These are phyloP conservation scores for Stylosanthes scabra DNA, from an alignment of 331 rosid genomes.

Conservation along the genomic window DNA sequence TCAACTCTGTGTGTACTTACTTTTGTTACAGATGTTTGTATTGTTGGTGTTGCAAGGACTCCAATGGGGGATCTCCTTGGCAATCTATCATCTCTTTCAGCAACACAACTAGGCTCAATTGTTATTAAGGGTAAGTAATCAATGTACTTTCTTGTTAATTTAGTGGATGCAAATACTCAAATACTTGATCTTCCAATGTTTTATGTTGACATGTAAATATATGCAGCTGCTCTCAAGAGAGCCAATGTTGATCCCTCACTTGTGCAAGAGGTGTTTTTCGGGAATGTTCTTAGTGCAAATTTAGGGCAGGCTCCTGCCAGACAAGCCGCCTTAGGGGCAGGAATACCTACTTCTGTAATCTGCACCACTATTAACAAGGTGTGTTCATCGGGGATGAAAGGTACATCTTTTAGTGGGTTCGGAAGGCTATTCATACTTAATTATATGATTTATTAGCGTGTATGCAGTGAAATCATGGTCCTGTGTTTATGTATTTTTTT, in stretches of 20 bases:
- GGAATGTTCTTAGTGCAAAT: constrained; percentile 94
- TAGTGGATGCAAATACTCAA: too few species aligned
- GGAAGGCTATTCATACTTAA: background rate
- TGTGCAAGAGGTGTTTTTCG: constrained; percentile 96
- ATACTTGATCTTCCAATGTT: constrained; percentile 8
- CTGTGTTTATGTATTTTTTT: background rate
- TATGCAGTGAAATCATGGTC: constrained; percentile 9
- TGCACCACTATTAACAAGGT: constrained; percentile 97
- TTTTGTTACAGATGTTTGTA: constrained; percentile 76
- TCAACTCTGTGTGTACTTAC: background rate
- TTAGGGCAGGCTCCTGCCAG: constrained; percentile 98
- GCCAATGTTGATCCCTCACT: constrained; percentile 84
- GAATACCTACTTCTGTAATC: constrained; percentile 79
- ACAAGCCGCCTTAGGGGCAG: constrained; percentile 96
- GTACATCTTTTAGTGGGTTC: constrained; percentile 41
- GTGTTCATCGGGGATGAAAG: constrained; percentile 93
- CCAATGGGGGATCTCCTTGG: constrained; percentile 92
- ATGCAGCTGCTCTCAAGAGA: constrained; percentile 83
- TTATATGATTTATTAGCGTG: constrained; percentile 4
- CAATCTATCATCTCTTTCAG: constrained; percentile 85
- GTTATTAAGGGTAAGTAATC: constrained; percentile 63
- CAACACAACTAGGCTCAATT: constrained; percentile 81
- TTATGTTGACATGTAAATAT: constrained; percentile 29
- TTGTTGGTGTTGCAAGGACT: constrained; percentile 94
- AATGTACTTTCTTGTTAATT: background rate